These are phyloP conservation scores for Penicillium sclerotiorum DNA, from an alignment of 2,329 filamentous ascomycete species.

Conservation along the genomic window DNA sequence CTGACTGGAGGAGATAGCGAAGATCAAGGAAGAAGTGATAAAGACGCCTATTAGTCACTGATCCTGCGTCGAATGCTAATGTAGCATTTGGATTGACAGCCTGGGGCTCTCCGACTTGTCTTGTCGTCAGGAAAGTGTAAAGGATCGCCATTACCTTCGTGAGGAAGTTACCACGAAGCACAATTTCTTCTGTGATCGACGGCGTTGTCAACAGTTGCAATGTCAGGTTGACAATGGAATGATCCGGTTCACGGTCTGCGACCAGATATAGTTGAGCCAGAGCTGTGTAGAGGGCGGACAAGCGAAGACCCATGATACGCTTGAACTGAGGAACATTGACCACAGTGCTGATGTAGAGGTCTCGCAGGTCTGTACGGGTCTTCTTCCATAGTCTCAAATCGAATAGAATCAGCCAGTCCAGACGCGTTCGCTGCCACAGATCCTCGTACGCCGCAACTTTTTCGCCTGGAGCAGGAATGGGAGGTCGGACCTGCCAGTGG, in stretches of 20 bases:
- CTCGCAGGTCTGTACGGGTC: conserved; percentile 82
- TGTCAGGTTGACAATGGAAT: conserved; percentile 97
- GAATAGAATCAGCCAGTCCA: conserved; percentile 94
- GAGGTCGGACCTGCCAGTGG: conserved; percentile 85
- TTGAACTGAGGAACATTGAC: conserved; percentile 97
- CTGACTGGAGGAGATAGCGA: conserved; percentile 84
- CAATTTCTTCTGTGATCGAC: conserved; percentile 93
- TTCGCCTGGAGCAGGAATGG: conserved; percentile 65
- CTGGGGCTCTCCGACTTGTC: conserved; percentile 92
- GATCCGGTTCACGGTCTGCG: conserved; percentile 92
- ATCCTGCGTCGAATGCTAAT: conserved; percentile 89
- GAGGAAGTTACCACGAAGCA: conserved; percentile 92
- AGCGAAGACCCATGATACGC: conserved; percentile 85
- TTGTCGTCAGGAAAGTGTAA: conserved; percentile 93
- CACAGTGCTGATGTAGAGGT: conserved; percentile 94
- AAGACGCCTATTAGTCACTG: conserved; percentile 91
- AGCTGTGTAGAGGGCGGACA: conserved; percentile 91
- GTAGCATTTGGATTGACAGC: conserved; percentile 85
- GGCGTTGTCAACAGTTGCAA: conserved; percentile 96
- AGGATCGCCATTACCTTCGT: conserved; percentile 94
- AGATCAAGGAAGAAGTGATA: conserved; percentile 98
- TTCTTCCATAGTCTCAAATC: conserved; percentile 97
- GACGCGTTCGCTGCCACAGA: conserved; percentile 80
- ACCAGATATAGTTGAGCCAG: conserved; percentile 94
- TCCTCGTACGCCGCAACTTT: conserved; percentile 77